Base-by-base conservation (phyloP, 306 rosid genomes). In the Pyrus bretschneideri region DNA sequence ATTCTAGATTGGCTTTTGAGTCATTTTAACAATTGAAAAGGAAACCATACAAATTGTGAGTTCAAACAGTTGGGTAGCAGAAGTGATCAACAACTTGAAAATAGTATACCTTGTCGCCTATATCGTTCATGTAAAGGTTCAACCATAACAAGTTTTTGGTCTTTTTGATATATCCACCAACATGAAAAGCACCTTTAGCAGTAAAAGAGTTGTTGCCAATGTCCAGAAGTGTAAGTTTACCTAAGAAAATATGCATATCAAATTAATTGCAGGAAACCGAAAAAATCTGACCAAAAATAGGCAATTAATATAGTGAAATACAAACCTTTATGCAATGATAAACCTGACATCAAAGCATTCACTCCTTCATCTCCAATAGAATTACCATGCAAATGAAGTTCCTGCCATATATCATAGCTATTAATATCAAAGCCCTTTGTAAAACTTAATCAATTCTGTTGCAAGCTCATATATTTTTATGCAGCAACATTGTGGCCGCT, bases 71-170 rank as follows among this genome's bases (percentile, higher is more conserved):
- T 18, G 33, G 70, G 35, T 60, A 82, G 75, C 73, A 76, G 42
- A 67, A 68, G 51, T 19, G 38, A 45, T 68, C 49, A 42, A 71
- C 31, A 58, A 52, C 54, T 21, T 38, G 25, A 72, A 83, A 75
- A 81, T 30, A 76, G 67, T 54, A 74, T 93, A 95, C 99, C 97
- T 92, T 93, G 72, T 95, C 99, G 45, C 96, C 96, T 59, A 95
- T 89, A 83, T 95, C 99, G 84, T 95, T 95, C 99, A 95, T 95
- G 89, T 87, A 90, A 84, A 92, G 83, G 79, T 92, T 90, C 89
- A 95, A 81, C 91, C 90, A 86, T 68, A 90, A 75, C 66, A 95
- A 74, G 86, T 84, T 92, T 86, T 73, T 92, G 85, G 85, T 83
- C 89, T 85, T 95, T 86, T 78, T 89, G 67, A 92, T 66, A 78